Percentiles rank a stretch among this genome's conserved stretches.
phyloP scores from a whole-genome alignment of 108 stramenopile species.

The Nitzschia palea region DNA sequence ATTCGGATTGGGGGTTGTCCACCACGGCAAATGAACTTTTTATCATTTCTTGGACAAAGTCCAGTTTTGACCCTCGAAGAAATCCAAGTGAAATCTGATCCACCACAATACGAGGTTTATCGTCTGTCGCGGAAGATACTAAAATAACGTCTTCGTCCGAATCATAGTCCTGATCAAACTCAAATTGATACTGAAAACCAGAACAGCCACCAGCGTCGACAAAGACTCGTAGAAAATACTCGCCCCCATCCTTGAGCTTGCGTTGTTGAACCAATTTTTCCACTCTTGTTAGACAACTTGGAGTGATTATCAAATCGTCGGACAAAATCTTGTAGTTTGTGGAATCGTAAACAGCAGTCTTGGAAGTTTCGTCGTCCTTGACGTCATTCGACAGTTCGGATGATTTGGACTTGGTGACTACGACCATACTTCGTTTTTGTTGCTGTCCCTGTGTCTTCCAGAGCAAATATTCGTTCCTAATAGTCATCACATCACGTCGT shows the following conservation, averaged over 20 bases:
- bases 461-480: too few relatives aligned
- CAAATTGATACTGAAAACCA: conserved; percentile 89
- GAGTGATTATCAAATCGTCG: conserved; percentile 36
- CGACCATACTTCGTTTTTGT: conserved; percentile 24
- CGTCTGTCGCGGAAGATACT: conserved; percentile 16
- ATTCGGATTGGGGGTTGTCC: conserved; percentile 94
- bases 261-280: conserved; percentile 28
- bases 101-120: conserved; percentile 54
- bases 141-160: conserved; percentile 65
- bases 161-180: conserved; percentile 56
- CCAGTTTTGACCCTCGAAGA: conserved; percentile 88
- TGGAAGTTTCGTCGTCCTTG: neutral
- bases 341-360: neutral
- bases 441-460: conserved; percentile 5
- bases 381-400: conserved; percentile 1
- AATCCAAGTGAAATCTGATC: conserved; percentile 81
- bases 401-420: conserved; percentile 27
- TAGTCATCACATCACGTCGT: too few relatives aligned
- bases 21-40: conserved; percentile 91
- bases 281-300: conserved; percentile 35
- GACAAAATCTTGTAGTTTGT: conserved; percentile 12
- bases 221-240: conserved; percentile 70
- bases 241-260: conserved; percentile 1
- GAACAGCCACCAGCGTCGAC: conserved; percentile 91
- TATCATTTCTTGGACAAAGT: conserved; percentile 96